Evolutionary conservation across 306 rosid genomes (phyloP).

Genomic region (Canavalia ensiformis): DNA sequence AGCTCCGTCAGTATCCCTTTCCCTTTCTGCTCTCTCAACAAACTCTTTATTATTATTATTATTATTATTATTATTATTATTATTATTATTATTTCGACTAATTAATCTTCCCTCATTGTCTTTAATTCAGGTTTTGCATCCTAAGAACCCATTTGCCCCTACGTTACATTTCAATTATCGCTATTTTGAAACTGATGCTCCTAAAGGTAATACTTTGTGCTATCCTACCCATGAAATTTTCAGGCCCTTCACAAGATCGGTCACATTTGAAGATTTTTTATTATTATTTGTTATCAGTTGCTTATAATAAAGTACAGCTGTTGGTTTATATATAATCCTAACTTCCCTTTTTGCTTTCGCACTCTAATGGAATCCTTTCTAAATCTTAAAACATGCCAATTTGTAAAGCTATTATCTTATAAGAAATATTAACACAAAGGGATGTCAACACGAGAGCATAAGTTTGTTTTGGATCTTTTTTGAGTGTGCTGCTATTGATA

Average conservation of each 20-base stretch:
- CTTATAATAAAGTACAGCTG: background rate
- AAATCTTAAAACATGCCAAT: background rate
- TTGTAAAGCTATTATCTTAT: background rate
- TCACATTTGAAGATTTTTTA: background rate
- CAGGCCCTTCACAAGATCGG: background rate
- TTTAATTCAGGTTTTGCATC: constrained; percentile 84
- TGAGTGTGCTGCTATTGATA: constrained; percentile 32
- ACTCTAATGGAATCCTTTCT: background rate
- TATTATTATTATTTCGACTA: background rate
- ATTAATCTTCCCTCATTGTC: background rate
- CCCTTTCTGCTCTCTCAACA: no score
- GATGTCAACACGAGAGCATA: background rate
- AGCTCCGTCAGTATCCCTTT: constrained; percentile 73
- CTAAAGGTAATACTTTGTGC: constrained; percentile 61
- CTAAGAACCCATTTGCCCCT: constrained; percentile 97
- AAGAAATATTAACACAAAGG: background rate
- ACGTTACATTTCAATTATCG: constrained; percentile 95
- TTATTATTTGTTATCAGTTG: constrained; percentile 8
- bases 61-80: no score
- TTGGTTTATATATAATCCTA: background rate
- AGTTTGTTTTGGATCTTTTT: background rate
- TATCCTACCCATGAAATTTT: no score
- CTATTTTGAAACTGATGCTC: constrained; percentile 95
- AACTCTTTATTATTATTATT: no score
- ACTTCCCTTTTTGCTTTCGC: background rate